phyloP scores from a whole-genome alignment of 1,284 basidiomycete genomes.

The Sporisorium scitamineum region DNA sequence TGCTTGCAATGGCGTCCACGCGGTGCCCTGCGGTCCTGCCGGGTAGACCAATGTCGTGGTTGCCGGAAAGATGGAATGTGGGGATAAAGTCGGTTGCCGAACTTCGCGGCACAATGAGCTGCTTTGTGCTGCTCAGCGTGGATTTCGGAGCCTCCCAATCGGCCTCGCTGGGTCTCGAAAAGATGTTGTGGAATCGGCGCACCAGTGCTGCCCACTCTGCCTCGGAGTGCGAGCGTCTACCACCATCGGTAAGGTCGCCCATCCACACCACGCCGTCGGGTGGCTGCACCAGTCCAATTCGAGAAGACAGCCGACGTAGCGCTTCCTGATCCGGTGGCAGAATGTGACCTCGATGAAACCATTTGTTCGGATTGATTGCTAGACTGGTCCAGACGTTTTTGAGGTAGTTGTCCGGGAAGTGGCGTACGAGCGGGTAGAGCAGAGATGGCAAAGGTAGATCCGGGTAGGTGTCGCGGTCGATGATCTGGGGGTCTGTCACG shows the following conservation, averaged over 20 bases:
- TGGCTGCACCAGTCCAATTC: conserved; percentile 17
- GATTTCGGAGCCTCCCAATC: conserved; percentile 30
- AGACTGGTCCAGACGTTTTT: conserved; percentile 46
- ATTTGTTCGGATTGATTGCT: conserved; percentile 43
- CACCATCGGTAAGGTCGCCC: conserved; percentile 57
- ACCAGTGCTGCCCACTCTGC: conserved; percentile 33
- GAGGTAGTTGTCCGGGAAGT: conserved; percentile 52
- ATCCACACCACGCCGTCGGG: conserved; percentile 54
- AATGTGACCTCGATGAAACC: conserved; percentile 28
- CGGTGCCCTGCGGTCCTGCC: conserved; percentile 16
- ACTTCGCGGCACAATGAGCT: conserved; percentile 22
- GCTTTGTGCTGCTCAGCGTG: conserved; percentile 22
- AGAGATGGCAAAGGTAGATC: conserved; percentile 23
- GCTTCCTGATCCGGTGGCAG: conserved; percentile 11
- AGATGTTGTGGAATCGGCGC: conserved; percentile 32
- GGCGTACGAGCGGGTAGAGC: conserved; percentile 32
- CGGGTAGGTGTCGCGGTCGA: conserved; percentile 44
- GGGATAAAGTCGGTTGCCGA: conserved; percentile 40
- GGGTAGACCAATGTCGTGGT: conserved; percentile 60
- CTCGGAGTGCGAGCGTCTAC: conserved; percentile 25
- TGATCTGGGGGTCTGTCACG: conserved; percentile 50
- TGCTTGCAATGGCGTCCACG: conserved; percentile 23
- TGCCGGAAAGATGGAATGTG: conserved; percentile 51
- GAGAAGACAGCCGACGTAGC: background rate
- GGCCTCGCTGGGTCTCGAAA: conserved; percentile 38